phyloP scores from a whole-genome alignment of 2,329 filamentous ascomycete species.

The Apiospora aurea region DNA sequence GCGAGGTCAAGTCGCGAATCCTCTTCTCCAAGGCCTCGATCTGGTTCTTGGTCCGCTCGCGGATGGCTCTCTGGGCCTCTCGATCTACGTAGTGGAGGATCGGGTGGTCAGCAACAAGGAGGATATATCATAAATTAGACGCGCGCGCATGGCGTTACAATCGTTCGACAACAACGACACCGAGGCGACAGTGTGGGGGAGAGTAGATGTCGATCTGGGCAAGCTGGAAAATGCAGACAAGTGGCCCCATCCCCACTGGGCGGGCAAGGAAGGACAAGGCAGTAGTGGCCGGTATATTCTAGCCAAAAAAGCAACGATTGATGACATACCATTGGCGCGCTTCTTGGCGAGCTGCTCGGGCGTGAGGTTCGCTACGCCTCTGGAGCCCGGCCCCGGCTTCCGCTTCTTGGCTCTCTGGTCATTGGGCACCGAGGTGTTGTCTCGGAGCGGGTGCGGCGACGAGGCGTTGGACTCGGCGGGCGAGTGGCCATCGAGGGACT shows the following conservation, averaged over 20 bases:
- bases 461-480: constrained; percentile 36
- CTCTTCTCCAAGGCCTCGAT: constrained; percentile 77
- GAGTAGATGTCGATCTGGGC: background rate
- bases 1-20: constrained; percentile 78
- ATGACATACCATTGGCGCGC: constrained; percentile 60
- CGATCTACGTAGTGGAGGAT: constrained; percentile 62
- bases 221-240: background rate
- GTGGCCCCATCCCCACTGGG: background rate
- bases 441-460: constrained; percentile 28
- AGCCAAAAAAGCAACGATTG: constrained; percentile 5
- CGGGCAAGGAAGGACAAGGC: constrained; percentile 24
- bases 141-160: background rate
- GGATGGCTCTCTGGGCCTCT: constrained; percentile 84
- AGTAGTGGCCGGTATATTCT: constrained; percentile 19
- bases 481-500: constrained; percentile 32
- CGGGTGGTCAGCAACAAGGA: constrained; percentile 24
- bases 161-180: background rate
- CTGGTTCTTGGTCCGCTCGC: constrained; percentile 81
- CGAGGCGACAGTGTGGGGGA: background rate
- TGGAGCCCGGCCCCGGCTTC: constrained; percentile 50
- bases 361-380: constrained; percentile 69
- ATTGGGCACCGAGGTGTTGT: constrained; percentile 30
- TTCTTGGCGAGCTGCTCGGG: constrained; percentile 78
- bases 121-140: background rate
- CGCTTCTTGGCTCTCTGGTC: constrained; percentile 52